Conservation (phyloP, 139 green algal species). For the Chlamydomonas sp. region DNA sequence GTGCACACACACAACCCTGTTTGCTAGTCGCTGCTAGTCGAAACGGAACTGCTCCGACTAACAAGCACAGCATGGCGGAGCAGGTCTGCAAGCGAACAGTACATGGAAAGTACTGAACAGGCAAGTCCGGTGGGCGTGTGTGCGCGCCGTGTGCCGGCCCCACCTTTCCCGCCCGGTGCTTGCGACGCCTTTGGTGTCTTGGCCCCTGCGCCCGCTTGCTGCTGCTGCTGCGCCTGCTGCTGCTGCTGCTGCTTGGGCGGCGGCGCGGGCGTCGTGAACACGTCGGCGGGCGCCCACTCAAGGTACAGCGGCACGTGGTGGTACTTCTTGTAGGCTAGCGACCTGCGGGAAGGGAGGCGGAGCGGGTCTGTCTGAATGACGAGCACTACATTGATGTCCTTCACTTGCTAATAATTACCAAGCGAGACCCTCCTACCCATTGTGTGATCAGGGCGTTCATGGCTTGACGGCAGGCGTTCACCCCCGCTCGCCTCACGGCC, state of each 20-base stretch:
- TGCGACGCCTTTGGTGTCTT: background rate
- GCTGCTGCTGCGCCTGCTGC: slow-evolving; percentile 3
- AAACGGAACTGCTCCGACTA: too few relatives aligned
- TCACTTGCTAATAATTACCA: too few relatives aligned
- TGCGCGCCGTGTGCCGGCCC: slow-evolving; percentile 1
- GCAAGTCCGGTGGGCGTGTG: background rate
- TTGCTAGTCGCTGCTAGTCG: too few relatives aligned
- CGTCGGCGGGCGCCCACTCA: slow-evolving; percentile 93
- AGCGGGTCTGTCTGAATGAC: slow-evolving; percentile 60
- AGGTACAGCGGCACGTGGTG: slow-evolving; percentile 96
- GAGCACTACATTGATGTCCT: slow-evolving; percentile 27
- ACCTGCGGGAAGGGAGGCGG: slow-evolving; percentile 58
- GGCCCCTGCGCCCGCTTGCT: background rate
- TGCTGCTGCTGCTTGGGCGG: background rate
- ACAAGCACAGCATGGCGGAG: too few relatives aligned
- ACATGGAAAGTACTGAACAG: too few relatives aligned
- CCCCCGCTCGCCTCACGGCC: background rate
- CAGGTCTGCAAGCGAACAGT: too few relatives aligned
- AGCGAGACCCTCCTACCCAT: slow-evolving; percentile 2
- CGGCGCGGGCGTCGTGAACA: slow-evolving; percentile 67
- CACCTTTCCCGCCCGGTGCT: background rate
- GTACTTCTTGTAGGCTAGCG: slow-evolving; percentile 95
- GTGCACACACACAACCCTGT: too few relatives aligned
- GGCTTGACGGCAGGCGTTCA: background rate
- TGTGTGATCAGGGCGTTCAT: background rate